Base-by-base conservation (phyloP, 164 flowering plant genomes). In the Umbilicus rupestris region DNA sequence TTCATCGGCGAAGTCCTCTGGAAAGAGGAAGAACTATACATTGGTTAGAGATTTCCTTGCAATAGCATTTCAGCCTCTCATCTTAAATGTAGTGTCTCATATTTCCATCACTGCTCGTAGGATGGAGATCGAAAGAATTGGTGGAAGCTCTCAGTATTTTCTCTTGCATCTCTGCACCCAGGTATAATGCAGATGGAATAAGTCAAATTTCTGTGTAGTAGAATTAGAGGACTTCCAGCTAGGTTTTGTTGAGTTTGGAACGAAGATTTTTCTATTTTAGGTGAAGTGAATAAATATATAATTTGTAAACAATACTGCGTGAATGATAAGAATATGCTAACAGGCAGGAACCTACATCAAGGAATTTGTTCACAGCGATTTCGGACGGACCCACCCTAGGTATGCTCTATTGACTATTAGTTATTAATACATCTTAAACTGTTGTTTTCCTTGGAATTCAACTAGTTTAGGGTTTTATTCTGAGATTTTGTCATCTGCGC, bases 331-430 rank as follows among this genome's bases (percentile, higher is more conserved):
- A 22, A 37, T 65, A 44, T 69, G 52, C 17, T 55, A 7, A 14
- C 83, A 94, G 96, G 99, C 98, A 71, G 99, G 99, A 58, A 94
- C 99, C 26, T 94, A 94, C 68, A 94, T 94, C 65, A 94, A 94
- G 80, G 99, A 94, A 77, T 94, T 94, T 74, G 93, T 94, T 71
- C 98, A 94, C 66, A 97, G 97, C 31, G 98, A 94, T 83, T 86
- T 94, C 39, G 97, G 99, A 12, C 95, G 97, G 31, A 88, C 96
- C 14, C 73, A 83, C 62, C 97, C 99, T 2, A 91, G 90, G 99
- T 90, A 86, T 65, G 70, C 39, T 16, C 39, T 16, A 47, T 45
- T 4, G 19, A 28, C 31, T 26, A 31, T 24, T 39, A 26, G 14
- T 29, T 62, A 11, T 33, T 9, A 33, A 60, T 30, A 30, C 35